Conservation (phyloP, 176 grass and related monocot species). For the Areca catechu region DNA sequence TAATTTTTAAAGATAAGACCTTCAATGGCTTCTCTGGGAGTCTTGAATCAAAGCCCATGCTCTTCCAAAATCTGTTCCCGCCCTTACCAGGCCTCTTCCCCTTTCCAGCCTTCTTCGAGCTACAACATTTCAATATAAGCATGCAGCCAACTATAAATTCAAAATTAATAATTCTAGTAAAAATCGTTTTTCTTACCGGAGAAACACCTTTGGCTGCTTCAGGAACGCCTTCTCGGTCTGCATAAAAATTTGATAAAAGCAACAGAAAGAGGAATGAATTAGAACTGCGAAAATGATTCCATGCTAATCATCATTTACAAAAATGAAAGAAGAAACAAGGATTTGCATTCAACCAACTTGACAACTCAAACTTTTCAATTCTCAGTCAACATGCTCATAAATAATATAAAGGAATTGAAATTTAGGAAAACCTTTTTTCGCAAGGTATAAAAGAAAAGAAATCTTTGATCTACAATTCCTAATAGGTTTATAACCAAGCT, state of each 20-base stretch:
- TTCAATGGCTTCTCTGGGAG: constrained; percentile 7
- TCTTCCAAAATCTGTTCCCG: constrained; percentile 11
- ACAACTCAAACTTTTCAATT: no score
- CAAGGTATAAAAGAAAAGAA: no score
- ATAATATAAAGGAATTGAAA: no score
- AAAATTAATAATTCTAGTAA: neutral
- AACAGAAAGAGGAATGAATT: neutral
- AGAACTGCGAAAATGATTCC: neutral
- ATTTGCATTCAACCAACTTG: neutral
- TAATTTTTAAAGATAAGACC: neutral
- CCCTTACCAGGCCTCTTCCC: constrained; percentile 14
- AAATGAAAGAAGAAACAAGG: neutral
- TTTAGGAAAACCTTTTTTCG: no score
- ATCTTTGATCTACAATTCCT: no score
- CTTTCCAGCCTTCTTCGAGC: constrained; percentile 7
- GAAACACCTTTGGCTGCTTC: constrained; percentile 12
- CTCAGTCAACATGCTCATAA: no score
- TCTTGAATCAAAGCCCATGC: constrained; percentile 8
- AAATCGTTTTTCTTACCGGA: neutral
- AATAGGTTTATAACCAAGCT: no score
- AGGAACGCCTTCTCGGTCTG: constrained; percentile 8
- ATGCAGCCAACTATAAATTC: neutral
- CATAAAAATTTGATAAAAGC: neutral
- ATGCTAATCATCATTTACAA: neutral
- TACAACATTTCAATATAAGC: neutral